Evolutionary conservation across 805 yeast species (phyloP).

Genomic region (Kazachstania bromeliacearum): DNA sequence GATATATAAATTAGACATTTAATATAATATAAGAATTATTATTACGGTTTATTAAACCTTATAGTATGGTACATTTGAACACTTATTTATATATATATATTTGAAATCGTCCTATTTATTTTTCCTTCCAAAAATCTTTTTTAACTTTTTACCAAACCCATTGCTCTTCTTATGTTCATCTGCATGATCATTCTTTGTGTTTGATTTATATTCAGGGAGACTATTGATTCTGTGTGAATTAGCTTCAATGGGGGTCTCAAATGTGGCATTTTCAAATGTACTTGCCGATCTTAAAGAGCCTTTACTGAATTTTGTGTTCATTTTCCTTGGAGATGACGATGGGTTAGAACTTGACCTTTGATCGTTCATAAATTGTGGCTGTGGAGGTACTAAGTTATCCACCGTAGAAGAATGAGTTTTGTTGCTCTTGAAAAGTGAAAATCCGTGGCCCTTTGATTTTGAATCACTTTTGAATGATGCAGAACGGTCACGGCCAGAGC

Average conservation of each 20-base stretch:
- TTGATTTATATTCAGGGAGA: not conserved
- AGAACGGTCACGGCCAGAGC: constrained; percentile 1
- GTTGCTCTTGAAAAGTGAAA: constrained; percentile 15
- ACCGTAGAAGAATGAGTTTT: constrained; percentile 2
- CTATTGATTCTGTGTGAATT: constrained; percentile 1
- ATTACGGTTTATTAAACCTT: not conserved
- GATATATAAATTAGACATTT: not conserved
- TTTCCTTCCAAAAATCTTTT: constrained; percentile 34
- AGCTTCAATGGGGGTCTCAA: constrained; percentile 1
- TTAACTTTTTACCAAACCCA: constrained; percentile 31
- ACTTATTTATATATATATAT: not conserved
- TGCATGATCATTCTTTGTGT: constrained; percentile 10
- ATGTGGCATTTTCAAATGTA: constrained; percentile 10
- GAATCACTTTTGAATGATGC: constrained; percentile 5
- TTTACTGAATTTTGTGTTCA: constrained; percentile 16
- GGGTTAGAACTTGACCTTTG: not conserved
- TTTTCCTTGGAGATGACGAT: constrained; percentile 7
- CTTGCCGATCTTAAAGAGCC: constrained; percentile 19
- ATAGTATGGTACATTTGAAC: too few species aligned
- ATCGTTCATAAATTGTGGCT: not conserved
- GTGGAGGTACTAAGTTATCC: constrained; percentile 1
- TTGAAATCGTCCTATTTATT: constrained; percentile 6
- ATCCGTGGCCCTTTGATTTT: constrained; percentile 8
- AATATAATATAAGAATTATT: not conserved
- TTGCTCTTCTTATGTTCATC: constrained; percentile 24